A percentile compares a stretch with the other conserved stretches of the same genome.
Evolutionary conservation across 495 filamentous ascomycete species (phyloP).

Genomic region (Pseudoneurospora amorphoporcata): DNA sequence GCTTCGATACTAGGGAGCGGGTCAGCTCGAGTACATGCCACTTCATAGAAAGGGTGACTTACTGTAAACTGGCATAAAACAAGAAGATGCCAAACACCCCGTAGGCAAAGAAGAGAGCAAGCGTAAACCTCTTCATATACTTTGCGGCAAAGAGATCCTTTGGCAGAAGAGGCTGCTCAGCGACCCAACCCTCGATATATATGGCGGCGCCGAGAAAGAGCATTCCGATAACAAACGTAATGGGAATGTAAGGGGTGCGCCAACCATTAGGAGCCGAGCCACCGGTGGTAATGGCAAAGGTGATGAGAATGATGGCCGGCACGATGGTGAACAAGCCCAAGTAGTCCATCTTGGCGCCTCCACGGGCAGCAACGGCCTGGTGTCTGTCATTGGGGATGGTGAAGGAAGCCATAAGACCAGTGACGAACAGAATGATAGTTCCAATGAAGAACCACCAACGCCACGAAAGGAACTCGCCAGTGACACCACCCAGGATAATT

Average conservation of each 20-base stretch:
- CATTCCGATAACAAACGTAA: slow-evolving; percentile 49
- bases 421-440: slow-evolving; percentile 35
- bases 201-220: slow-evolving; percentile 45
- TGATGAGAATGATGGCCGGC: slow-evolving; percentile 56
- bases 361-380: slow-evolving; percentile 32
- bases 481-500: slow-evolving; percentile 68
- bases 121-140: slow-evolving; percentile 57
- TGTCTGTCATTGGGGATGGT: slow-evolving; percentile 55
- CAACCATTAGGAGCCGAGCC: slow-evolving; percentile 60
- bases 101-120: slow-evolving; percentile 64
- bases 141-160: slow-evolving; percentile 63
- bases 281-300: slow-evolving; percentile 71
- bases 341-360: slow-evolving; percentile 37
- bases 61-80: slow-evolving; percentile 74
- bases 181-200: slow-evolving; percentile 72
- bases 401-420: slow-evolving; percentile 45
- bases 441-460: slow-evolving; percentile 79
- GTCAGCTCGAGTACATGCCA: background rate
- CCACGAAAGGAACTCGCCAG: slow-evolving; percentile 55
- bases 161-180: slow-evolving; percentile 62
- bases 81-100: slow-evolving; percentile 68
- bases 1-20: slow-evolving; percentile 44
- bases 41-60: slow-evolving; percentile 21
- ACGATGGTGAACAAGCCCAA: slow-evolving; percentile 53
- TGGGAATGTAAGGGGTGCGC: slow-evolving; percentile 60